Conservation (phyloP, 345 rosid genomes). For the Limnanthes douglasii region DNA sequence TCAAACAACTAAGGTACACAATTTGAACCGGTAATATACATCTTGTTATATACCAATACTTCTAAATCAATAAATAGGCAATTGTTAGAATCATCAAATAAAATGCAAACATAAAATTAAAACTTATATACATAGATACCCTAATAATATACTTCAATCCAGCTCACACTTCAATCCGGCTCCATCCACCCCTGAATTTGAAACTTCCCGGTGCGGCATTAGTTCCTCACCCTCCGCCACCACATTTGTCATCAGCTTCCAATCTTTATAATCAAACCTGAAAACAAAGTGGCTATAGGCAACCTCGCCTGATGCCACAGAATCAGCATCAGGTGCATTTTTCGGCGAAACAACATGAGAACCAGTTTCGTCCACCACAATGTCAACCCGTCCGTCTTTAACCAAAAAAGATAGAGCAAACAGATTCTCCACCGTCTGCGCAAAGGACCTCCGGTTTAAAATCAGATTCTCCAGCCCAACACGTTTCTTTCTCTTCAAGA, state of each 20-base stretch:
- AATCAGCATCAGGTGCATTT: conserved; percentile 59
- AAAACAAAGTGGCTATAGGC: conserved; percentile 68
- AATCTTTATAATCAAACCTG: conserved; percentile 74
- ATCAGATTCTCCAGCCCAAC: conserved; percentile 62
- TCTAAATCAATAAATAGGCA: too few species aligned
- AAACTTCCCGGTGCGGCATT: conserved; percentile 39
- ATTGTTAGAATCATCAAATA: too few species aligned
- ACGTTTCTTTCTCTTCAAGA: conserved; percentile 37
- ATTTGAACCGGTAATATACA: too few species aligned
- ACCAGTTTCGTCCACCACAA: conserved; percentile 39
- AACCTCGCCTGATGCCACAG: conserved; percentile 45
- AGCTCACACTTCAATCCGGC: too few species aligned
- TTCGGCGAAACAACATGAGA: conserved; percentile 56
- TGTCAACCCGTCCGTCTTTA: conserved; percentile 78
- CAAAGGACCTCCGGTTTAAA: conserved; percentile 63
- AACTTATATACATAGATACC: too few species aligned
- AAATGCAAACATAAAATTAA: too few species aligned
- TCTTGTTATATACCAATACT: too few species aligned
- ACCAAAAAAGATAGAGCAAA: conserved; percentile 82
- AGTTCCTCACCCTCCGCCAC: conserved; percentile 61
- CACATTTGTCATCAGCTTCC: conserved; percentile 57
- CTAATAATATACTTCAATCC: too few species aligned
- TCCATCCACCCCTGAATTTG: too few species aligned
- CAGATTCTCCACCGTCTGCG: conserved; percentile 81
- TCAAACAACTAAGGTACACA: too few species aligned